These are phyloP conservation scores for Mikania micrantha DNA, from an alignment of 129 eudicot species.

Conservation along the genomic window DNA sequence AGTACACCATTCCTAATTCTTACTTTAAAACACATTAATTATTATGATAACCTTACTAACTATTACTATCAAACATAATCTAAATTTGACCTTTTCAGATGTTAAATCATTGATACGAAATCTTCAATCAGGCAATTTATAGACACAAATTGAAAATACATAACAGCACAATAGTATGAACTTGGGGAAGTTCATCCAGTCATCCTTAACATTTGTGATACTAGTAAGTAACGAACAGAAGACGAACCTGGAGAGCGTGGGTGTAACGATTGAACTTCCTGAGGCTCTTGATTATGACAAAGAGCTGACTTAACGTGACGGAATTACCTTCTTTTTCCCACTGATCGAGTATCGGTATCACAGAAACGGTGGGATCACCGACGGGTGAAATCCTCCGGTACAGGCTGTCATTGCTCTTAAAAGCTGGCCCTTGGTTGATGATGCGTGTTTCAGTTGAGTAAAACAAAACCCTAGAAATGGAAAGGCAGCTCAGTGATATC, in stretches of 20 bases:
- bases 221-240: neutral
- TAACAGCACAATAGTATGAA: neutral
- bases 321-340: conserved; percentile 37
- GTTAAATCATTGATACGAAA: neutral
- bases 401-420: conserved; percentile 21
- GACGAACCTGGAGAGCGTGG: conserved; percentile 44
- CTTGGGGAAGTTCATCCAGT: neutral
- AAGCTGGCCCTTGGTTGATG: neutral
- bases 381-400: conserved; percentile 28
- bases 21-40: too few relatives aligned
- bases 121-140: neutral
- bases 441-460: conserved; percentile 23
- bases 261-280: conserved; percentile 33
- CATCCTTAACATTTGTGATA: neutral
- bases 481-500: conserved; percentile 5
- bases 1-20: too few relatives aligned
- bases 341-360: conserved; percentile 43
- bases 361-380: conserved; percentile 31
- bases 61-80: neutral
- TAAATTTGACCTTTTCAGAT: neutral
- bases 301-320: conserved; percentile 14
- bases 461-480: conserved; percentile 18
- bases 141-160: neutral
- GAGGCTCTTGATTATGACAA: conserved; percentile 28
- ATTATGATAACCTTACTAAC: neutral